Evolutionary conservation across 2,329 filamentous ascomycete species (phyloP).

Genomic region (Capronia americana): DNA sequence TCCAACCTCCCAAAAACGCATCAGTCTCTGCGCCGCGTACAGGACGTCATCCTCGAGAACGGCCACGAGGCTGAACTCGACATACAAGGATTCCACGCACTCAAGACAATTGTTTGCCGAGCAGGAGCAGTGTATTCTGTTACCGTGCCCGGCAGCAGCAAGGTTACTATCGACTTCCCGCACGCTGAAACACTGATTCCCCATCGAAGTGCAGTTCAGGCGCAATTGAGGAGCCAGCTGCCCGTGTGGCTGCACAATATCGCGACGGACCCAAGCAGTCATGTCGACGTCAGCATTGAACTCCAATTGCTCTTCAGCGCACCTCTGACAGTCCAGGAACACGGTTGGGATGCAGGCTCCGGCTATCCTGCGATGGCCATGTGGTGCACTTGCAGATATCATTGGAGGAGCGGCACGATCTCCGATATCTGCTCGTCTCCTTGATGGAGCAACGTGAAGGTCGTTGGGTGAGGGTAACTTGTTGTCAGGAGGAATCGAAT

Average conservation of each 20-base stretch:
- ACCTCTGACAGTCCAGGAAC: background rate
- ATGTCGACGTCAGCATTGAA: background rate
- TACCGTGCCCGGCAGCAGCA: background rate
- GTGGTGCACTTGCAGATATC: background rate
- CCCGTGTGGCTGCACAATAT: background rate
- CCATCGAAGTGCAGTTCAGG: background rate
- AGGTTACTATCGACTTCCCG: background rate
- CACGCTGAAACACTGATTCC: background rate
- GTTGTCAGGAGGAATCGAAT: background rate
- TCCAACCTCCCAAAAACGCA: background rate
- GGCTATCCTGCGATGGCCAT: background rate
- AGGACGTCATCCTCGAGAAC: background rate
- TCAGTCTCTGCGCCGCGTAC: background rate
- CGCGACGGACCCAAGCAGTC: background rate
- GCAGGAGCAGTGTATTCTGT: background rate
- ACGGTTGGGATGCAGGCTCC: background rate
- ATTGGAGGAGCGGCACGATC: background rate
- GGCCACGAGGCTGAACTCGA: background rate
- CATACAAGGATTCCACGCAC: background rate
- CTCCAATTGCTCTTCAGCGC: background rate
- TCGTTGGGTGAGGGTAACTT: background rate
- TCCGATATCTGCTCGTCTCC: background rate
- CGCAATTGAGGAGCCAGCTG: background rate
- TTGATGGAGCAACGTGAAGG: background rate
- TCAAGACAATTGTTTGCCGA: constrained; percentile 2